phyloP scores from a whole-genome alignment of 2,329 filamentous ascomycete genomes.

The Trichothecium sympodiale region DNA sequence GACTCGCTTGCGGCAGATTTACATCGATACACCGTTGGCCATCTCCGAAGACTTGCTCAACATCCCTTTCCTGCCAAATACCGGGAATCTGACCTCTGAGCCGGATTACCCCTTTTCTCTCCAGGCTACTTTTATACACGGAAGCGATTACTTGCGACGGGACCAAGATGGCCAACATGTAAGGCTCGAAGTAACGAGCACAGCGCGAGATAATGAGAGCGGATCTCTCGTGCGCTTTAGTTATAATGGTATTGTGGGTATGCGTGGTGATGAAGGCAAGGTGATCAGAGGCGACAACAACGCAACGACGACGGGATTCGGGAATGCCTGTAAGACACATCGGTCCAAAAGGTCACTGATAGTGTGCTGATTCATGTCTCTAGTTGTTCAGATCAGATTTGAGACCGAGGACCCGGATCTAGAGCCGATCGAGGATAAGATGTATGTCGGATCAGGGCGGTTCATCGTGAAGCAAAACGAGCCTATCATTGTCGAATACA shows the following conservation, averaged over 20 bases:
- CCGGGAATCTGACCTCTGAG: slow-evolving; percentile 23
- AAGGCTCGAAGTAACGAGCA: slow-evolving; percentile 25
- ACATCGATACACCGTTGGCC: slow-evolving; percentile 20
- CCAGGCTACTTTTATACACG: slow-evolving; percentile 25
- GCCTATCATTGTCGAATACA: slow-evolving; percentile 27
- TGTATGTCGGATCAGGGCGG: slow-evolving; percentile 29
- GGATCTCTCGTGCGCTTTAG: slow-evolving; percentile 23
- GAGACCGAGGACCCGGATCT: slow-evolving; percentile 24
- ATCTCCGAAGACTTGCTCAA: slow-evolving; percentile 21
- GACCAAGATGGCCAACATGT: slow-evolving; percentile 24
- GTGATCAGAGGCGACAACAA: slow-evolving; percentile 21
- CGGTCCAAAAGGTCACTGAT: too few species aligned
- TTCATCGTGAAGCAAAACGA: slow-evolving; percentile 24
- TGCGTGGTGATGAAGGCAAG: slow-evolving; percentile 19
- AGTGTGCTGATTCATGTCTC: neutral
- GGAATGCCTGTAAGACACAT: slow-evolving; percentile 26
- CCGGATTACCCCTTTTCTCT: slow-evolving; percentile 21
- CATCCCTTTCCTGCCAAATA: slow-evolving; percentile 18
- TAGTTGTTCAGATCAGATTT: slow-evolving; percentile 26
- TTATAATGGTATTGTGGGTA: slow-evolving; percentile 26
- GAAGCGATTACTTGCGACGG: slow-evolving; percentile 26
- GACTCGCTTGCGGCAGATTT: slow-evolving; percentile 13
- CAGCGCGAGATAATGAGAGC: slow-evolving; percentile 18
- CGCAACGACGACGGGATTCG: slow-evolving; percentile 26
- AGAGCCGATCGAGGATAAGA: slow-evolving; percentile 22